These are phyloP conservation scores for Petunia hybrid DNA, from an alignment of 305 asterid species.

Conservation along the genomic window DNA sequence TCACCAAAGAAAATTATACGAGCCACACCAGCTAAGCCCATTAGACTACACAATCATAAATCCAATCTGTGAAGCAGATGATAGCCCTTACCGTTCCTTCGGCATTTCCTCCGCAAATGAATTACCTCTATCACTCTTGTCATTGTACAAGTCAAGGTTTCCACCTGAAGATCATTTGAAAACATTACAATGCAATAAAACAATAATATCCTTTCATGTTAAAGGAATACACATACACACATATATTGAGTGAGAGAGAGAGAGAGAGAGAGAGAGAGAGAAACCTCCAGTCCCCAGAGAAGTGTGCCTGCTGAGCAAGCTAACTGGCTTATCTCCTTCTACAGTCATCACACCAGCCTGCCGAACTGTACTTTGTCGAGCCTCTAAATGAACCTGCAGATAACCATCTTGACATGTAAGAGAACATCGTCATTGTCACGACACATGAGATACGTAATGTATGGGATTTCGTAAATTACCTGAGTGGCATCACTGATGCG, in stretches of 20 bases:
- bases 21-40: too few species aligned
- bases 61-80: conserved; percentile 1
- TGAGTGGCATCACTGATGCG: conserved; percentile 54
- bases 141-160: conserved; percentile 56
- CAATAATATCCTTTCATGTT: neutral
- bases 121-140: conserved; percentile 55
- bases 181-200: neutral
- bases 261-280: conserved; percentile 13
- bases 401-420: conserved; percentile 44
- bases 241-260: conserved; percentile 21
- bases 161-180: conserved; percentile 37
- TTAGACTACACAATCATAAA: too few species aligned
- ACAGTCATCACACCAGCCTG: conserved; percentile 47
- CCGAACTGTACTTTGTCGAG: conserved; percentile 55
- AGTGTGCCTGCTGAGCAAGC: conserved; percentile 61
- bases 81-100: conserved; percentile 63
- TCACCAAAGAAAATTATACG: too few species aligned
- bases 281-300: conserved; percentile 68
- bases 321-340: conserved; percentile 55
- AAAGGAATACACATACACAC: neutral
- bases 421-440: conserved; percentile 29
- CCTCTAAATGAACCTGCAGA: conserved; percentile 63
- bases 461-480: conserved; percentile 46
- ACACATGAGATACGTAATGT: neutral
- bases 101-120: conserved; percentile 56